Evolutionary conservation across 2,329 filamentous ascomycete species (phyloP).

Genomic region (Cytospora paraplurivora): DNA sequence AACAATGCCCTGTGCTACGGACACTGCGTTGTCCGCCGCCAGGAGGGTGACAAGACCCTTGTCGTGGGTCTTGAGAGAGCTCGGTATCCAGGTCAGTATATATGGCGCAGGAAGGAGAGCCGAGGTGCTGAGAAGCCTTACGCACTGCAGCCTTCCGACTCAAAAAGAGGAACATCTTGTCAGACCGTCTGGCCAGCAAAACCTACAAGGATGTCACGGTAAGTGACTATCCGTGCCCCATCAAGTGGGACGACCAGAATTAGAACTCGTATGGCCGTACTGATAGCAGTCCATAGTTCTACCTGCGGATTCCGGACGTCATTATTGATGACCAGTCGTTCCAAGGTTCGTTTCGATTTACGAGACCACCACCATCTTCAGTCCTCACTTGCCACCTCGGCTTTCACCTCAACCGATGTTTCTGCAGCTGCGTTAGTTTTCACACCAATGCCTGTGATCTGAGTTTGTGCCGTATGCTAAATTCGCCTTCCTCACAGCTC

Average conservation of each 20-base stretch:
- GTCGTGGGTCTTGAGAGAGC: conserved; percentile 1
- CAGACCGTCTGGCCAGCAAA: not conserved
- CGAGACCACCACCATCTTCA: conserved; percentile 5
- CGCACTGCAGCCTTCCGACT: not conserved
- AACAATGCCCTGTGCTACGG: conserved; percentile 4
- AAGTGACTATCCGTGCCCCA: not conserved
- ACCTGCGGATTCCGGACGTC: not conserved
- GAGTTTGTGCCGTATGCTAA: not conserved
- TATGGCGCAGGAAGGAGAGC: not conserved
- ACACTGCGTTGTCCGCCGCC: not conserved
- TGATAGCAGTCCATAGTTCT: not conserved
- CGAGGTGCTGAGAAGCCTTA: not conserved
- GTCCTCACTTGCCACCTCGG: not conserved
- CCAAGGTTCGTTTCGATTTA: not conserved
- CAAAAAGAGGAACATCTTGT: conserved; percentile 4
- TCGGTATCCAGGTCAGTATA: not conserved
- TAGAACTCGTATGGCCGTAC: no score
- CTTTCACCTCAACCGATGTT: not conserved
- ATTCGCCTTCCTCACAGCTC: not conserved
- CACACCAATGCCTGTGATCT: not conserved
- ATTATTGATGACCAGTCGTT: not conserved
- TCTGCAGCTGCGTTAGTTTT: conserved; percentile 1
- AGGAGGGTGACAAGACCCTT: not conserved
- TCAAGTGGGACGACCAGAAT: no score
- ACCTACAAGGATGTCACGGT: conserved; percentile 1